These are phyloP conservation scores for Aspergillus conjunctus DNA, from an alignment of 495 filamentous ascomycete genomes.

Conservation along the genomic window DNA sequence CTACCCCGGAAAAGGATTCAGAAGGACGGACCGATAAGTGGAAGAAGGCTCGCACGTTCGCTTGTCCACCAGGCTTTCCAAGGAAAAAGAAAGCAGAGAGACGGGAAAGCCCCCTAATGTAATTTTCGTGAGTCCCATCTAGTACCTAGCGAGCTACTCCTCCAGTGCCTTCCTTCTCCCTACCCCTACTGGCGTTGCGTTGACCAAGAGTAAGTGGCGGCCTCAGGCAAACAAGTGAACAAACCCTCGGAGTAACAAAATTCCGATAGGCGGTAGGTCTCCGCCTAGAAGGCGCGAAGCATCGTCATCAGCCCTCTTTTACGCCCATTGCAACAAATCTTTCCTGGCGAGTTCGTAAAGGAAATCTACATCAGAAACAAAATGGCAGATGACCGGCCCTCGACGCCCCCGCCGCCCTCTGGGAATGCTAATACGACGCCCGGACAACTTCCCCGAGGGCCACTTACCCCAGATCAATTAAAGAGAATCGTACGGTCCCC, in stretches of 20 bases:
- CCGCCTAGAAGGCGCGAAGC: background rate
- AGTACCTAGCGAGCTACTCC: too few relatives aligned
- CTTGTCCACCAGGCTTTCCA: too few relatives aligned
- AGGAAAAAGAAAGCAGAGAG: too few relatives aligned
- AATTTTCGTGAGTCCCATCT: too few relatives aligned
- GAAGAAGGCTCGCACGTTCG: too few relatives aligned
- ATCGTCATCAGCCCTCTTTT: background rate
- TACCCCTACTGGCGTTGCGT: too few relatives aligned
- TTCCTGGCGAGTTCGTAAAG: background rate
- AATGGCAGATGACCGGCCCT: conserved; percentile 45
- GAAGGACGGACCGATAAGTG: too few relatives aligned
- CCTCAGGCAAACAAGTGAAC: too few relatives aligned
- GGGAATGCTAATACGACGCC: conserved; percentile 30
- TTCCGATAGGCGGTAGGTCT: background rate
- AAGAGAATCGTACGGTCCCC: conserved; percentile 62
- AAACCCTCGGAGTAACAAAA: background rate
- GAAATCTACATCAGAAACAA: background rate
- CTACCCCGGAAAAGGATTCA: too few relatives aligned
- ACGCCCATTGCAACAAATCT: background rate
- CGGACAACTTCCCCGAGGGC: conserved; percentile 49
- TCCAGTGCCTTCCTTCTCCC: too few relatives aligned
- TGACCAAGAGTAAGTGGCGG: too few relatives aligned
- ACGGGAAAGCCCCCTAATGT: too few relatives aligned
- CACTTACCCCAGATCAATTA: conserved; percentile 74
- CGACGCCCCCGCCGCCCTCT: conserved; percentile 60